Base-by-base conservation (phyloP, 331 rosid genomes). In the Arachis monticola region DNA sequence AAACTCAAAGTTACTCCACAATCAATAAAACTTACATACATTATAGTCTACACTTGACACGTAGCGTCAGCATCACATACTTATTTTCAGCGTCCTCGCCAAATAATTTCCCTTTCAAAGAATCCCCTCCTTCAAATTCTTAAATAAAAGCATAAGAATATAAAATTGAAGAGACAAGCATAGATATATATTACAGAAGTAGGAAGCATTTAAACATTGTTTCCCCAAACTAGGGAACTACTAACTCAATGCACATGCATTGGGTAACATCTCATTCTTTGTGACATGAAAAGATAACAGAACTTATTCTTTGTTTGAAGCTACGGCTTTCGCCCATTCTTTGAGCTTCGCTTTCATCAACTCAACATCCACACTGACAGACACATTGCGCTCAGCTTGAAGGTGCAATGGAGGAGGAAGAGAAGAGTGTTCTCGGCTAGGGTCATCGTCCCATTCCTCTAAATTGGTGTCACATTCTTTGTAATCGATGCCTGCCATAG, bases 401-500 rank as follows among this genome's bases (percentile, higher is more conserved):
- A 79, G 81, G 67, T 76, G 5, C 40, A 5, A 2, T 35, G 40
- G 40, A 35, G 3, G 74, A 1, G 31, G 59, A 60, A 48, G 74
- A 70, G 86, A 76, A 61, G 86, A 61, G 31, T 53, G 73, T n/a
- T 79, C 52, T 6, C 10, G 44, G 48, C n/a, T 51, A 59, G 1
- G 45, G 1, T 61, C 1, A 17, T 81, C 5, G 3, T 35, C 69
- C 71, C 53, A 79, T 69, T 75, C 80, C 14, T 76, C 76, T 22
- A 82, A 70, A 30, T 50, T 58, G 58, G 79, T 59, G 66, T 35
- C 70, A 32, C 80, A 72, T 75, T 79, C 69, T 58, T 7, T 57
- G 50, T 68, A 72, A 64, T 82, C 86, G 32, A 85, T 27, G 48
- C 86, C 80, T 0, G 77, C 88, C 88, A 84, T 84, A 6, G 88